Evolutionary conservation across 176 grass and related monocot species (phyloP), one percentile per base, ranked within the genome.

Genomic region (Phoenix roebelenii): DNA sequence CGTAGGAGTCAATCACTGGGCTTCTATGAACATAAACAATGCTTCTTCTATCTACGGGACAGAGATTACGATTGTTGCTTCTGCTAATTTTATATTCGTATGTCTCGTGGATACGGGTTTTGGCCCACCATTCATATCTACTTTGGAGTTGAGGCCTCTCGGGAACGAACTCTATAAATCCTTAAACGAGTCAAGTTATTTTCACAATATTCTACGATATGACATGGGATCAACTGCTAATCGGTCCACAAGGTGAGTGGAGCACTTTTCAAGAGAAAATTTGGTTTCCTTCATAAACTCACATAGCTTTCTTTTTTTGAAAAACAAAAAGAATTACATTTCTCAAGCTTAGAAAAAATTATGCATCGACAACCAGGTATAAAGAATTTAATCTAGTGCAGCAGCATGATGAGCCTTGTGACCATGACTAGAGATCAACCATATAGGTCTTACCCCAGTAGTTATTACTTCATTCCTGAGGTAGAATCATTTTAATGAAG

Each of bases 81-180:
- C 74, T 52, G 6, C 26, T 16, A 52, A 79, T 52, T 81, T 77
- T 58, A 51, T 89, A 61, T 70, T 77, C 60, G 71, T 82, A 59
- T 89, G 86, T 48, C 55, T 89, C 20, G 70, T 82, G 4, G 68
- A 75, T 18, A 84, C 29, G 57, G 65, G 73, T 15, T 63, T 18
- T 1, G 85, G 81, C 16, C 72, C 61, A 63, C 81, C 85, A 10
- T 84, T 84, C 62, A 89, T 89, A 16, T 84, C 81, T 39, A 25
- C 16, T 9, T 18, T 89, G 50, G 69, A 75, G 7, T 69, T 84
- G 60, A 84, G 85, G 52, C 55, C 55, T 59, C 30, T 89, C 20
- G 22, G 25, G 61, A 22, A 0, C 51, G 39, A 0, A 55, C 62
- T 84, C 65, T 84, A 83, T 59, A 12, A 57, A 57, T 49, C 22